Evolutionary conservation across 805 yeast species (phyloP).

Genomic region (Suhomyces vadensis): DNA sequence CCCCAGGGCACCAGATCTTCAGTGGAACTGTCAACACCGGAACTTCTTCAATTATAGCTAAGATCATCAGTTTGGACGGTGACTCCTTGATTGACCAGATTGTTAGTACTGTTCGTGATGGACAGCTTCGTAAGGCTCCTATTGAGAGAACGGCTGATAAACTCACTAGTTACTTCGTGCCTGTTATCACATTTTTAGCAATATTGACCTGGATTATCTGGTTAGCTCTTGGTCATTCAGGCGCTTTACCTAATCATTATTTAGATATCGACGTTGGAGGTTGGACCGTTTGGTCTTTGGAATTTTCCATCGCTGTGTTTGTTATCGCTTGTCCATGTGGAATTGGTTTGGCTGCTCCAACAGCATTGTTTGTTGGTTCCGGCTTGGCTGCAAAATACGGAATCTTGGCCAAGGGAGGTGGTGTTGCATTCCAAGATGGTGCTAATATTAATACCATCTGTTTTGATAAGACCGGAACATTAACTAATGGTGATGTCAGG

Average conservation of each 20-base stretch:
- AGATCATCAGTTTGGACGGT: conserved; percentile 58
- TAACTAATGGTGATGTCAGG: conserved; percentile 63
- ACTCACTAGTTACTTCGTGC: conserved; percentile 72
- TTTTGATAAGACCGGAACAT: conserved; percentile 79
- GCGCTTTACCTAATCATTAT: conserved; percentile 53
- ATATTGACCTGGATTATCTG: conserved; percentile 68
- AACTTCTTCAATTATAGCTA: conserved; percentile 51
- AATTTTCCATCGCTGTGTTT: conserved; percentile 76
- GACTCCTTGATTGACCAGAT: conserved; percentile 70
- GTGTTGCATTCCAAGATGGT: conserved; percentile 79
- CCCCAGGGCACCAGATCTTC: conserved; percentile 63
- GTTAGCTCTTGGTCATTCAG: conserved; percentile 58
- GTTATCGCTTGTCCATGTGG: conserved; percentile 89
- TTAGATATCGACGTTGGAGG: conserved; percentile 69
- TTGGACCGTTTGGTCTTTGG: conserved; percentile 76
- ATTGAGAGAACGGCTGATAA: conserved; percentile 69
- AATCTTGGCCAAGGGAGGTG: conserved; percentile 77
- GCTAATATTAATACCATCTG: conserved; percentile 62
- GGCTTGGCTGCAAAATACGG: conserved; percentile 79
- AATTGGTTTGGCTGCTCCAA: conserved; percentile 81
- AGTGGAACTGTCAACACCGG: conserved; percentile 75
- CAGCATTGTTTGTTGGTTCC: conserved; percentile 77
- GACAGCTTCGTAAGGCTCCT: conserved; percentile 72
- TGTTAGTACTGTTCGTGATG: conserved; percentile 67
- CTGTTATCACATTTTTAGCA: conserved; percentile 61